phyloP scores from a whole-genome alignment of 164 flowering plant genomes.

The Echeveria elegans region DNA sequence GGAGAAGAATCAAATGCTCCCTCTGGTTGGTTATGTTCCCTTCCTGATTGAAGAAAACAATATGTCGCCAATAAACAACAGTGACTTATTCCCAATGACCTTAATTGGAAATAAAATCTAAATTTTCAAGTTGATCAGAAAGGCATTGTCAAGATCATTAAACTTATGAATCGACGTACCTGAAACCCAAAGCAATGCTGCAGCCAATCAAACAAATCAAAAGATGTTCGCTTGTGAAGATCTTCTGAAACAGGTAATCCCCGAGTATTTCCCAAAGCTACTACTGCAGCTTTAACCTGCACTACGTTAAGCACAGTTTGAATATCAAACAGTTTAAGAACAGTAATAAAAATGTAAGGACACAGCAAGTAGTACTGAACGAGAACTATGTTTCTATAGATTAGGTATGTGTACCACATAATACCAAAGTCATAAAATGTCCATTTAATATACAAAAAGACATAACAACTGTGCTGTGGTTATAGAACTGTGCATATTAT shows the following conservation, averaged over 20 bases:
- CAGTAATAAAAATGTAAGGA: slow-evolving; percentile 14
- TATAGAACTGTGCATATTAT: slow-evolving; percentile 9
- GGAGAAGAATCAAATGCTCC: slow-evolving; percentile 88
- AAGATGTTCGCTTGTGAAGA: slow-evolving; percentile 24
- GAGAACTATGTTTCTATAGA: too few species aligned
- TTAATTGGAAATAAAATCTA: too few species aligned
- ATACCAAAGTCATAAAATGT: too few species aligned
- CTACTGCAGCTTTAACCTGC: slow-evolving; percentile 75
- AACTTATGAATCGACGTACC: slow-evolving; percentile 45
- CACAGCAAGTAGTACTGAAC: too few species aligned
- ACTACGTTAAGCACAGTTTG: slow-evolving; percentile 15
- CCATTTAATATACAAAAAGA: too few species aligned
- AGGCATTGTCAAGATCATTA: too few species aligned
- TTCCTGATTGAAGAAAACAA: slow-evolving; percentile 29
- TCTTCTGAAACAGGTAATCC: slow-evolving; percentile 51
- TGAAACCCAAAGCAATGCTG: slow-evolving; percentile 76
- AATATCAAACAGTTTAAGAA: background rate
- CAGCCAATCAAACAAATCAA: slow-evolving; percentile 79
- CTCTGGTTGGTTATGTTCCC: slow-evolving; percentile 87
- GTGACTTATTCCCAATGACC: too few species aligned
- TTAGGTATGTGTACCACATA: too few species aligned
- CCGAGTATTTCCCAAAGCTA: slow-evolving; percentile 52
- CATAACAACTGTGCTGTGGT: too few species aligned
- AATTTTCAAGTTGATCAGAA: too few species aligned
- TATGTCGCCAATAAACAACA: too few species aligned